A percentile compares a stretch with the other conserved stretches of the same genome.
These are phyloP conservation scores for Chrysoporthe deuterocubensis DNA, from an alignment of 2,329 filamentous ascomycete genomes.

Conservation along the genomic window DNA sequence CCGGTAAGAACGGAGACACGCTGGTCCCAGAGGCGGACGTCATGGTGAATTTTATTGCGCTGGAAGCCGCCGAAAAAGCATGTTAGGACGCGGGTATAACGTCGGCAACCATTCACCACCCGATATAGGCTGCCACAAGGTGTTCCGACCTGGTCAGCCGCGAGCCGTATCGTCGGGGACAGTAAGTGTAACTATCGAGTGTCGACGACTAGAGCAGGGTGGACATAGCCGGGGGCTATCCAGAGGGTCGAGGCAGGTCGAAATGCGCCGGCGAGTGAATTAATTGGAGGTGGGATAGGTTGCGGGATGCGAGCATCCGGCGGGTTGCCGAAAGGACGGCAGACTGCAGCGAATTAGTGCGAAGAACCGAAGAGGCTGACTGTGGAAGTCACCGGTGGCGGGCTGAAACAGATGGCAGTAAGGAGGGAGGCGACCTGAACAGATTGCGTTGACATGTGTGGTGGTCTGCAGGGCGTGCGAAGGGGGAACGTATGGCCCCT, in stretches of 20 bases:
- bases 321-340: constrained; percentile 15
- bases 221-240: constrained; percentile 5
- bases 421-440: constrained; percentile 1
- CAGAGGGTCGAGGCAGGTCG: constrained; percentile 15
- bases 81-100: constrained; percentile 12
- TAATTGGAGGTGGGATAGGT: constrained; percentile 7
- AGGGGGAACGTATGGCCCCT: constrained; percentile 4
- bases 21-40: constrained; percentile 22
- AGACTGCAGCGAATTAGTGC: constrained; percentile 27
- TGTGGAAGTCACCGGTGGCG: neutral
- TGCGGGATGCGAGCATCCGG: constrained; percentile 14
- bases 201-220: constrained; percentile 4
- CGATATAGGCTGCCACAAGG: constrained; percentile 13
- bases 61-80: constrained; percentile 13
- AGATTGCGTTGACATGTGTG: constrained; percentile 17
- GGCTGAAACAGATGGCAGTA: constrained; percentile 24
- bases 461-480: constrained; percentile 17
- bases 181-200: constrained; percentile 14
- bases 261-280: constrained; percentile 2
- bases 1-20: constrained; percentile 24
- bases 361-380: constrained; percentile 4
- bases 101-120: constrained; percentile 20
- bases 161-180: constrained; percentile 21
- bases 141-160: constrained; percentile 16
- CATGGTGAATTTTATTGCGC: constrained; percentile 26